Conservation (phyloP, 164 flowering plant species). For the Kingdonia uniflora region DNA sequence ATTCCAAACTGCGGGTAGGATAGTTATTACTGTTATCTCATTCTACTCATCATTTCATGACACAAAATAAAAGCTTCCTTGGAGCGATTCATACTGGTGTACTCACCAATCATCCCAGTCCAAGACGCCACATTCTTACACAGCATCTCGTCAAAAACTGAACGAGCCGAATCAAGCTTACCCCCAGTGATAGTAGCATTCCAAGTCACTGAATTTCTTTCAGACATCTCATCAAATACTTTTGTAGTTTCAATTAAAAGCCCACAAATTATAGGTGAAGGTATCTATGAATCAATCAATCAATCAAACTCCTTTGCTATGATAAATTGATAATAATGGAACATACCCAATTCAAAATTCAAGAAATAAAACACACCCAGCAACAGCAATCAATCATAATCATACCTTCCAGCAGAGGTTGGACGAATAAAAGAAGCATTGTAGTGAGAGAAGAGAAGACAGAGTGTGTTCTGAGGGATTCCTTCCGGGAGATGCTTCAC, state of each 20-base stretch:
- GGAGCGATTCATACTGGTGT: constrained; percentile 15
- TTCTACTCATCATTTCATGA: constrained; percentile 27
- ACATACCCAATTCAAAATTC: too few relatives aligned
- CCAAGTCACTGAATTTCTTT: constrained; percentile 47
- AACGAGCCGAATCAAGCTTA: constrained; percentile 27
- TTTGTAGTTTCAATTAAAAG: constrained; percentile 3
- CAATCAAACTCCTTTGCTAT: too few relatives aligned
- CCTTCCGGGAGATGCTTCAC: too few relatives aligned
- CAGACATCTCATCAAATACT: constrained; percentile 22
- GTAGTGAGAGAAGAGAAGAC: too few relatives aligned
- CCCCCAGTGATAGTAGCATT: constrained; percentile 59
- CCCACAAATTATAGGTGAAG: constrained; percentile 12
- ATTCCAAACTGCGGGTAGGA: constrained; percentile 42
- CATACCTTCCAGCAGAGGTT: too few relatives aligned
- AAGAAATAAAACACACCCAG: too few relatives aligned
- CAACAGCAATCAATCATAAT: too few relatives aligned
- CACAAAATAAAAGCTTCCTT: constrained; percentile 37
- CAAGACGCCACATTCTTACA: constrained; percentile 37
- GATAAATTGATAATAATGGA: too few relatives aligned
- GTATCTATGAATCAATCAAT: constrained; percentile 3
- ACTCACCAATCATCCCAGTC: constrained; percentile 56
- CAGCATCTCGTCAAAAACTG: constrained; percentile 41
- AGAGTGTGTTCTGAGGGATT: too few relatives aligned
- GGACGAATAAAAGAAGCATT: too few relatives aligned
- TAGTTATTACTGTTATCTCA: constrained; percentile 39